phyloP scores from a whole-genome alignment of 306 rosid genomes.

The Calophaca sinica region DNA sequence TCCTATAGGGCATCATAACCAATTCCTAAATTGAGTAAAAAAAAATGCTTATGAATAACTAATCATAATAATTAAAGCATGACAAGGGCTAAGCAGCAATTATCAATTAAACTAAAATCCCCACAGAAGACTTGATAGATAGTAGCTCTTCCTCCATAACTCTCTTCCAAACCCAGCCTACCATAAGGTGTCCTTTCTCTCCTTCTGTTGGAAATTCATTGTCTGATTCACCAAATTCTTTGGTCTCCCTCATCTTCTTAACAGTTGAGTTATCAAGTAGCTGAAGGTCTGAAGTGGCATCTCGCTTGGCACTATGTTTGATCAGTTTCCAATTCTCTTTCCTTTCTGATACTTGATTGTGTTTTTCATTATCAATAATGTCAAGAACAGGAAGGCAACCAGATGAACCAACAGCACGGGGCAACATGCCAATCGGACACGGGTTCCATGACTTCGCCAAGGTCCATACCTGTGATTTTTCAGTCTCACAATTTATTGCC shows the following conservation, averaged over 20 bases:
- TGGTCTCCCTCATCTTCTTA: conserved; percentile 67
- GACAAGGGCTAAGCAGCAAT: conserved; percentile 13
- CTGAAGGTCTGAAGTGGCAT: conserved; percentile 54
- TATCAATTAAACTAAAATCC: conserved; percentile 57
- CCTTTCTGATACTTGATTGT: conserved; percentile 46
- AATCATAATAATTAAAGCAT: conserved; percentile 1
- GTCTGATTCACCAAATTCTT: conserved; percentile 39
- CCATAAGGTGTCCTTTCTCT: conserved; percentile 58
- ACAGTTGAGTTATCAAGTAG: conserved; percentile 52
- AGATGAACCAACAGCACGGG: conserved; percentile 67
- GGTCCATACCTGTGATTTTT: conserved; percentile 62
- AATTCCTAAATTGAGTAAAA: not conserved
- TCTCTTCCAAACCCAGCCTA: conserved; percentile 69
- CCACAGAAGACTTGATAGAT: conserved; percentile 66
- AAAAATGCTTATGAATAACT: not conserved
- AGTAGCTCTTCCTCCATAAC: conserved; percentile 66
- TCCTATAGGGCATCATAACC: conserved; percentile 12
- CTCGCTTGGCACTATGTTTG: conserved; percentile 56
- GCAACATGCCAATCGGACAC: conserved; percentile 95
- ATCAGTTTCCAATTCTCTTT: conserved; percentile 47
- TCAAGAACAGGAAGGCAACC: conserved; percentile 76
- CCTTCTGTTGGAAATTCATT: conserved; percentile 37
- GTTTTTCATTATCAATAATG: conserved; percentile 3
- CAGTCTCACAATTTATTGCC: conserved; percentile 42
- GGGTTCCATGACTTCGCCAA: conserved; percentile 78